Conservation (phyloP, 2,329 filamentous ascomycete genomes). For the Pyrenophora teres region DNA sequence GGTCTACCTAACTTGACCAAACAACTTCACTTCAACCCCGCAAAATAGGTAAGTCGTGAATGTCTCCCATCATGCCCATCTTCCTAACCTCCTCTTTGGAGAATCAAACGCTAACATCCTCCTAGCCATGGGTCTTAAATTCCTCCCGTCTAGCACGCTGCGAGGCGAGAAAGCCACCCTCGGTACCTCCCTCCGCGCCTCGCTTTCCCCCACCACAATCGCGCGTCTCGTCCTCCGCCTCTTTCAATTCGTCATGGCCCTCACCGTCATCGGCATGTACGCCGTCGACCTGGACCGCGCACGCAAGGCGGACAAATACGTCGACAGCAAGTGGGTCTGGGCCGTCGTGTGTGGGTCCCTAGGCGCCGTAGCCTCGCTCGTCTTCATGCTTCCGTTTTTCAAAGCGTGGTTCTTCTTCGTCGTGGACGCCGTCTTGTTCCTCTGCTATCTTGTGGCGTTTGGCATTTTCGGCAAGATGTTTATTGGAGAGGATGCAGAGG, state of each 20-base stretch:
- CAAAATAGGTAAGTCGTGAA: too few relatives aligned
- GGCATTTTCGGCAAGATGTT: slow-evolving; percentile 83
- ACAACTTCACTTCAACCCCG: too few relatives aligned
- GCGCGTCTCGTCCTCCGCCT: slow-evolving; percentile 69
- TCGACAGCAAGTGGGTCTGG: slow-evolving; percentile 57
- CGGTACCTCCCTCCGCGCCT: slow-evolving; percentile 26
- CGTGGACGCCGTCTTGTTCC: slow-evolving; percentile 72
- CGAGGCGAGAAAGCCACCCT: slow-evolving; percentile 38
- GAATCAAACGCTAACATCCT: neutral
- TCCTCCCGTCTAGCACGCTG: slow-evolving; percentile 36
- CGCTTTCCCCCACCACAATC: slow-evolving; percentile 23
- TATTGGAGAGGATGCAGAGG: slow-evolving; percentile 69
- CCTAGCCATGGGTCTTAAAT: slow-evolving; percentile 33
- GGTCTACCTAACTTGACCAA: too few relatives aligned
- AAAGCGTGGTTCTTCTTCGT: slow-evolving; percentile 60
- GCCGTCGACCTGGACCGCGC: slow-evolving; percentile 47
- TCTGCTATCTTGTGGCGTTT: slow-evolving; percentile 82
- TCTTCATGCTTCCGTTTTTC: slow-evolving; percentile 68
- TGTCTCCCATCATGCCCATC: too few relatives aligned
- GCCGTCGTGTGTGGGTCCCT: slow-evolving; percentile 53
- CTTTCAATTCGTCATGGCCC: slow-evolving; percentile 74
- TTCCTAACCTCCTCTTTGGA: too few relatives aligned
- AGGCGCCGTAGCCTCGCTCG: slow-evolving; percentile 41
- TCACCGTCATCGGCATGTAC: slow-evolving; percentile 77
- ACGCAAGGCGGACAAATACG: slow-evolving; percentile 51